Base-by-base conservation (phyloP, 306 rosid species). In the Begonia fuchsioides region DNA sequence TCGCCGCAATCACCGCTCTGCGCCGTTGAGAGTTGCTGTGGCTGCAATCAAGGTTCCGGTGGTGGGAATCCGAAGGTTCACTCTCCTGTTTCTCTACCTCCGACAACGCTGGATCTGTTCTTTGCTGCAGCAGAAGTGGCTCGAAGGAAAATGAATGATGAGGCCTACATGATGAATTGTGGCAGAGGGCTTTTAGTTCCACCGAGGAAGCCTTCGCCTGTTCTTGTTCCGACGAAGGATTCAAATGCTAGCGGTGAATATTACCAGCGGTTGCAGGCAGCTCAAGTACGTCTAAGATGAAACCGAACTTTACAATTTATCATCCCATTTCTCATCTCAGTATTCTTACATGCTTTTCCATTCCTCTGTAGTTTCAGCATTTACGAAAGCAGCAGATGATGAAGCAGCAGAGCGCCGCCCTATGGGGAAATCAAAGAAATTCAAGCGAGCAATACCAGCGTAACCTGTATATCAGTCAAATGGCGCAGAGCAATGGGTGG, bases 1-100 rank as follows among this genome's bases (percentile, higher is more conserved):
- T 76, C 83, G 3, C 83, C 78, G 2, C 76, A 76, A 17, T 81
- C 93, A 0, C 77, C 82, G 0, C 76, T 81, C 0, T 74, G 77
- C 13, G 59, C 60, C 0, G 18, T 67, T 1, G 76, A 76, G 7
- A 75, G 52, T 38, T 60, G 68, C 1, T 72, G 76, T n/a, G 72
- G 79, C 1, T 69, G 71, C 17, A 62, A 63, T 1, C 69, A 66
- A 2, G 65, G 65, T 11, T 69, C 67, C 1, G 69, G 76, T 47
- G 63, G 62, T 2, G 82, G 80, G n/a, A 76, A 75, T 17, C 73
- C 81, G 1, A 77, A 60, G 46, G 72, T 60, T 13, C 43, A 46
- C 32, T 76, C 54, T 20, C 55, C 44, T 15, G 10, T 8, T 3
- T 45, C 64, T 8, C 50, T 63, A 1, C 62, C 60, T 3, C 50